Conservation (phyloP, 1,139 yeast genomes). For the Casaregolazyma suthepensis region DNA sequence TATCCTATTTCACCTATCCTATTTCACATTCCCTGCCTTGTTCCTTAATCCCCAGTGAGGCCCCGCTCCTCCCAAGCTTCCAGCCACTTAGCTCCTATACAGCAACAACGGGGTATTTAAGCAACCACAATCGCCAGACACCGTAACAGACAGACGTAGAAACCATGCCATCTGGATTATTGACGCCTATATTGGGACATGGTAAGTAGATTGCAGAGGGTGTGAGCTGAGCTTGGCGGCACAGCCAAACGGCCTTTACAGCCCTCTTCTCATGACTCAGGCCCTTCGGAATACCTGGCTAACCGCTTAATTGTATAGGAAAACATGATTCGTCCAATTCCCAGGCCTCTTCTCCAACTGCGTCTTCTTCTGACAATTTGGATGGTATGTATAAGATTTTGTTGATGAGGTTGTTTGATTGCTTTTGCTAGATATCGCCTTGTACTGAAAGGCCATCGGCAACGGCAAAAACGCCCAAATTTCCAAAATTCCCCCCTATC, state of each 20-base stretch:
- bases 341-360: not conserved
- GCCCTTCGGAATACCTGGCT: not conserved
- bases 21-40: not conserved
- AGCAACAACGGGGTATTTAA: not conserved
- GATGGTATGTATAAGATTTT: constrained; percentile 6
- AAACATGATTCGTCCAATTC: not conserved
- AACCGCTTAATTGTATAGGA: not conserved
- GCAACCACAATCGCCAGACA: not conserved
- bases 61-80: not conserved
- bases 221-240: not conserved
- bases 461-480: not conserved
- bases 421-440: not conserved
- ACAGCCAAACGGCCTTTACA: not conserved
- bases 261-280: not conserved
- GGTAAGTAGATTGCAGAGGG: constrained; percentile 5
- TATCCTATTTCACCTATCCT: not conserved
- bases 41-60: not conserved
- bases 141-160: not conserved
- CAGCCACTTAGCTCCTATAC: constrained; percentile 2
- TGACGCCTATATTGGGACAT: constrained; percentile 9
- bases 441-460: not conserved
- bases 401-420: not conserved
- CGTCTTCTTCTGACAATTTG: constrained; percentile 3
- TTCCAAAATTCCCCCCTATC: not conserved
- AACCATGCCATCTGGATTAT: constrained; percentile 10